These are phyloP conservation scores for Candida lessepsii DNA, from an alignment of 805 yeast genomes.

Conservation along the genomic window DNA sequence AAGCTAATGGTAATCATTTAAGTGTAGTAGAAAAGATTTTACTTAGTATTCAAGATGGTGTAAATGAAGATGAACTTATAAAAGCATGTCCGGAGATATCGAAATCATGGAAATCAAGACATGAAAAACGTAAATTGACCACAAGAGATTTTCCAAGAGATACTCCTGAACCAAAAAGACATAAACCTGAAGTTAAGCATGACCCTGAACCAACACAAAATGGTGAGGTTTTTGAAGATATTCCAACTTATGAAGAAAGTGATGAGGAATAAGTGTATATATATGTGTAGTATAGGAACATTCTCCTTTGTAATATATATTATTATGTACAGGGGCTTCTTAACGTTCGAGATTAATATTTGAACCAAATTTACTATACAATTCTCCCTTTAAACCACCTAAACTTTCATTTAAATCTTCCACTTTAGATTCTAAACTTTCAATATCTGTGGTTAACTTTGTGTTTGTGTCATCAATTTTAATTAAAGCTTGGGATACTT, in stretches of 20 bases:
- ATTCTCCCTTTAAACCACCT: constrained; percentile 59
- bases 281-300: constrained; percentile 1
- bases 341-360: constrained; percentile 79
- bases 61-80: constrained; percentile 71
- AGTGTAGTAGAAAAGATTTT: constrained; percentile 79
- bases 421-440: constrained; percentile 44
- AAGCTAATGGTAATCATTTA: constrained; percentile 80
- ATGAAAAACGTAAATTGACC: constrained; percentile 28
- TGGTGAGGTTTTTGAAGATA: constrained; percentile 25
- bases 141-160: not conserved
- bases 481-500: constrained; percentile 63
- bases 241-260: constrained; percentile 44
- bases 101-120: constrained; percentile 62
- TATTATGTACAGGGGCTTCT: not conserved
- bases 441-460: constrained; percentile 49
- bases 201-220: not conserved
- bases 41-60: constrained; percentile 83
- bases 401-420: constrained; percentile 55
- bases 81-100: constrained; percentile 57
- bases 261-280: constrained; percentile 23
- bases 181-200: constrained; percentile 16
- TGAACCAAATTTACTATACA: constrained; percentile 87
- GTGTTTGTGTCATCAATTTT: constrained; percentile 65
- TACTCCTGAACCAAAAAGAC: not conserved
- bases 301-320: constrained; percentile 2